Percentiles rank a stretch among this genome's conserved stretches.
phyloP scores from a whole-genome alignment of 805 yeast species.

The Yarrowia sp. region DNA sequence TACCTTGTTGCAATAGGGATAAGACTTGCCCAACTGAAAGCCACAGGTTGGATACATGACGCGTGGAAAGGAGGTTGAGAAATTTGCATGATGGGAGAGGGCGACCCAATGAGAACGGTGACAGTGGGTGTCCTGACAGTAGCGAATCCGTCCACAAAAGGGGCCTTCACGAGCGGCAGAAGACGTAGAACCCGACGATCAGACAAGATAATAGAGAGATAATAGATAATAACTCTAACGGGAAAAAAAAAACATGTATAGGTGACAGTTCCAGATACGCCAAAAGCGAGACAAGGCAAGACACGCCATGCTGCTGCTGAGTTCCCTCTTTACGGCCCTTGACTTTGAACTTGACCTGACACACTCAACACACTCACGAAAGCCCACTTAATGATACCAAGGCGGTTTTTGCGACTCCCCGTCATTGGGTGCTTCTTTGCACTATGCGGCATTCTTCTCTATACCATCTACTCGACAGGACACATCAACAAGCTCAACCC shows the following conservation, averaged over 20 bases:
- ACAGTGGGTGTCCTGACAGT: too few relatives aligned
- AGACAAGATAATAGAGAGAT: not conserved
- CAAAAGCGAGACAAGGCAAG: not conserved
- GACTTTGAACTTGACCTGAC: not conserved
- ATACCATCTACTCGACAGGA: not conserved
- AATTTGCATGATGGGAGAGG: not conserved
- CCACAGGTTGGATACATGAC: not conserved
- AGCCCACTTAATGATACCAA: not conserved
- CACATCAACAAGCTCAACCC: conserved; percentile 10
- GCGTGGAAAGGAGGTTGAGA: not conserved
- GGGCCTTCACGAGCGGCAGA: not conserved
- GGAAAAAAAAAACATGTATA: not conserved
- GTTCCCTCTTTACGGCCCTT: not conserved
- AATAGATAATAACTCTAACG: not conserved
- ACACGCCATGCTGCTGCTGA: not conserved
- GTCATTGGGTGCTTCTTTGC: not conserved
- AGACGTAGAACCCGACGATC: not conserved
- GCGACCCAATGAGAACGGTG: too few relatives aligned
- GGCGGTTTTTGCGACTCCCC: conserved; percentile 6
- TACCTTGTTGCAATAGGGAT: not conserved
- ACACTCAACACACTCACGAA: not conserved
- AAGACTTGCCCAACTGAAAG: not conserved
- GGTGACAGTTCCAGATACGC: not conserved
- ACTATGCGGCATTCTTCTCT: not conserved
- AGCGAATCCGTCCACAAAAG: too few relatives aligned